These are phyloP conservation scores for Xylaria grammica DNA, from an alignment of 495 filamentous ascomycete species.

Conservation along the genomic window DNA sequence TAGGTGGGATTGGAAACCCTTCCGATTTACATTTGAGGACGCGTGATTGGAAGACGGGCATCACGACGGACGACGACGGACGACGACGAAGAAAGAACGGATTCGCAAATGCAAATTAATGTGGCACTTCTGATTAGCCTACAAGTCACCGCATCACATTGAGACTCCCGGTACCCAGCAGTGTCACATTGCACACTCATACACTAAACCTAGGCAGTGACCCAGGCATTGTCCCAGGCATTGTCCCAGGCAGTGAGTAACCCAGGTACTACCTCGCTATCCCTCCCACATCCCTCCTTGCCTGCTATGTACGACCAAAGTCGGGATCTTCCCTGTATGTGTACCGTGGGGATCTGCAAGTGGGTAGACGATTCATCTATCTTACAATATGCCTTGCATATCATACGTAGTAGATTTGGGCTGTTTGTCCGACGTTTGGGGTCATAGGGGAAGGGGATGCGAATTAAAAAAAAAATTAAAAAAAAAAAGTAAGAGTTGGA, in stretches of 20 bases:
- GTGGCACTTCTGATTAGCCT: conserved; percentile 14
- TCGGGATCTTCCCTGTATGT: background rate
- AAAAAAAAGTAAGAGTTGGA: too few species aligned
- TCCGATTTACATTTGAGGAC: background rate
- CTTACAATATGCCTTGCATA: background rate
- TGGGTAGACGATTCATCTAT: background rate
- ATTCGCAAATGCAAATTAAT: conserved; percentile 15
- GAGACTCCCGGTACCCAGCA: conserved; percentile 1
- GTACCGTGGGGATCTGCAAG: background rate
- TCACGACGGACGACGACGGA: conserved; percentile 11
- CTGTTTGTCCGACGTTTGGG: background rate
- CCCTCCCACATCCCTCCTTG: too few species aligned
- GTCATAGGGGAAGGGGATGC: background rate
- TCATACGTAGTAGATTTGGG: background rate
- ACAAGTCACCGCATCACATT: conserved; percentile 2
- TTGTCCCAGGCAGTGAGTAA: too few species aligned
- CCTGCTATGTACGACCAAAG: background rate
- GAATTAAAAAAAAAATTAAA: background rate
- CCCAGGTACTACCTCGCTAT: too few species aligned
- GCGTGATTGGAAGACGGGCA: conserved; percentile 16
- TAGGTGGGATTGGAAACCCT: conserved; percentile 10
- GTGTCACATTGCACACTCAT: background rate
- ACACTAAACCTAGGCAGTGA: too few species aligned
- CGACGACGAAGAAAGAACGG: conserved; percentile 15
- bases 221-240: too few species aligned